Base-by-base conservation (phyloP, 83 land plant species). In the Picea mariana region DNA sequence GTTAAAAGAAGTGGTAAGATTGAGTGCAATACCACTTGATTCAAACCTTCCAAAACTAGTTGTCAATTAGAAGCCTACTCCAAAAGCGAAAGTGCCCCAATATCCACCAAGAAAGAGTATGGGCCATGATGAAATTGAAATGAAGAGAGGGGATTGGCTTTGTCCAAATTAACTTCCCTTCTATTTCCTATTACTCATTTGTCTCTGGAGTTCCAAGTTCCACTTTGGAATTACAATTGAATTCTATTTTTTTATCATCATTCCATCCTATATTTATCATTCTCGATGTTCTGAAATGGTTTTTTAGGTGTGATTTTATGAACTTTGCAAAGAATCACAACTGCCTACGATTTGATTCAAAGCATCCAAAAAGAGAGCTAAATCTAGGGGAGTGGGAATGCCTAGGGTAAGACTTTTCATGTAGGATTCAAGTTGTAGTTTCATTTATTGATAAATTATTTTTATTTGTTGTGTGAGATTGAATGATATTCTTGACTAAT, bases 301-400 rank as follows among this genome's bases (percentile, higher is more conserved):
- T 60, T 20, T 16, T 31, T 82, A 95, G 98, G 79, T 95, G 98
- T 85, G 87, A 88, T 81, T 95, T 90, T 80, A 77, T 89, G 75
- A 95, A 95, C 71, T 95, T 95, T 91, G 86, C 90, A 1, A 87
- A 87, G 85, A 95, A 95, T 65, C 81, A 86, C 8, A 88, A 87
- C 84, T 95, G 95, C 82, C 89, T 95, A 81, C 86, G 87, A 34
- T 95, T 96, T 83, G 80, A 91, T 80, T 81, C 67, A 27, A 58
- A 86, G 21, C 85, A 59, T 47, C 82, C 90, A 73, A 93, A 93
- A 65, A 80, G 79, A 78, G 73, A 91, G 13, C 81, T 79, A 55
- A 86, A 84, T 34, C 4, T 38, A 38, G 40, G 5, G 40, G 40
- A 38, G 40, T 38, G 5, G 40, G 40, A 4, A 38, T 38, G 40